Base-by-base conservation (phyloP, 169 alveolate species). In the Eimeria necatrix region DNA sequence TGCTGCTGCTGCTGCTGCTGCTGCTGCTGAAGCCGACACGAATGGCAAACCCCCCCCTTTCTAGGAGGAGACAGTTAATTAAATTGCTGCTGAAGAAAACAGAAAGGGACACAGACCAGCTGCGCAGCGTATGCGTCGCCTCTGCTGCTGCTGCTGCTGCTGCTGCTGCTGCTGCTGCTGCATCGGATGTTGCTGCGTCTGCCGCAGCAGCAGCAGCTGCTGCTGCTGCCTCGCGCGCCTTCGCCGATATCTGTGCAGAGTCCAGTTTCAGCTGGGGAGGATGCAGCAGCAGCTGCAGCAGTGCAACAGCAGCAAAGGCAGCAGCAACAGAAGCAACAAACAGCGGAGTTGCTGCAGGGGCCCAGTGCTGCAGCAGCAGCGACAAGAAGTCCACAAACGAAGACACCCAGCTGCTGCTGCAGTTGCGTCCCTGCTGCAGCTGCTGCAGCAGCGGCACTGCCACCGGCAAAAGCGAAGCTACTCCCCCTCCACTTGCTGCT, bases 321-420 rank as follows among this genome's bases (percentile, higher is more conserved):
- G 87, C 87, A 48, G 87, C 59, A 76, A 76, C 87, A 76, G 87
- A 76, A 49, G 87, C 87, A 41, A 76, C 87, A 76, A 76, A 76
- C 24, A 76, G 32, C 56, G 87, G 87, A 18, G 87, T 20, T 16
- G 87, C 87, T 41, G 87, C 59, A 7, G 87, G 87, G 24, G 87
- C 87, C 87, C 60, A 76, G 87, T 76, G 87, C 87, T 76, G 87
- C 87, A 76, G 87, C 87, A 76, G 87, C 87, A 76, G 87, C 22
- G 87, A 76, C 68, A 76, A 20, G 20, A 76, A 76, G 20, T 76
- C 87, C 16, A 76, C 87, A 24, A 41, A 76, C 4, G 87, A 76
- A 48, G 64, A 14, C 12, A 76, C 87, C 87, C 87, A 76, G 61
- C 87, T 76, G 87, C 64, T 76, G 87, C 64, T 76, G 87, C 64